Evolutionary conservation across 2,329 filamentous ascomycete genomes (phyloP), one percentile per base, ranked within the genome.

Genomic region (Colletotrichum liaoningense): DNA sequence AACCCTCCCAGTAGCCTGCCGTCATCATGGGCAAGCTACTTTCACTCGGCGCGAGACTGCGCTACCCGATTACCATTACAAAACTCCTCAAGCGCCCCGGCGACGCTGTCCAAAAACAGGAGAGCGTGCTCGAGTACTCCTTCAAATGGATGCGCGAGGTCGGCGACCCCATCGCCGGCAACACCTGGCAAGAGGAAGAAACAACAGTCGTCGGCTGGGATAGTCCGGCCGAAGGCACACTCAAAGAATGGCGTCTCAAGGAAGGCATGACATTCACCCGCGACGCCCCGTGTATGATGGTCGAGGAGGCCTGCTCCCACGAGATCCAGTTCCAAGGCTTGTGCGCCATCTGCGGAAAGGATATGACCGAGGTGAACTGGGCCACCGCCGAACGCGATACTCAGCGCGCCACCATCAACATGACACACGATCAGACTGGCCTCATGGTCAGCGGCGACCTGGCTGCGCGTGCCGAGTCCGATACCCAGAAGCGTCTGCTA

Each of bases 51-150:
- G 83, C 87, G 78, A 87, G 90, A 83, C 90, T 98, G 77, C 93
- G 93, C 83, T 99, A 98, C 84, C 97, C 97, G 79, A 95, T 98
- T 84, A 97, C 93, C 77, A 93, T 99, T 83, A 95, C 92, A 78
- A 93, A 94, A 83, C 88, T 98, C 74, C 89, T 96, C 77, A 95
- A 95, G 83, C 86, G 88, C 76, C 89, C 90, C 24, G 93, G 94
- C 82, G 94, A 98, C 78, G 81, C 89, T 75, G 90, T 99, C 79
- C 88, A 91, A 79, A 93, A 93, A 82, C 87, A 94, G 79, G 93
- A 95, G 79, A 89, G 91, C 68, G 88, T 98, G 69, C 92, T 99
- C 81, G 91, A 94, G 81, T 99, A 98, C 88, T 92, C 92, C 75
- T 99, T 95, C 85, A 92, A 92, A 79, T 95, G 93, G 83, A 92